phyloP scores from a whole-genome alignment of 2,329 filamentous ascomycete species.

The Cadophora gregata region DNA sequence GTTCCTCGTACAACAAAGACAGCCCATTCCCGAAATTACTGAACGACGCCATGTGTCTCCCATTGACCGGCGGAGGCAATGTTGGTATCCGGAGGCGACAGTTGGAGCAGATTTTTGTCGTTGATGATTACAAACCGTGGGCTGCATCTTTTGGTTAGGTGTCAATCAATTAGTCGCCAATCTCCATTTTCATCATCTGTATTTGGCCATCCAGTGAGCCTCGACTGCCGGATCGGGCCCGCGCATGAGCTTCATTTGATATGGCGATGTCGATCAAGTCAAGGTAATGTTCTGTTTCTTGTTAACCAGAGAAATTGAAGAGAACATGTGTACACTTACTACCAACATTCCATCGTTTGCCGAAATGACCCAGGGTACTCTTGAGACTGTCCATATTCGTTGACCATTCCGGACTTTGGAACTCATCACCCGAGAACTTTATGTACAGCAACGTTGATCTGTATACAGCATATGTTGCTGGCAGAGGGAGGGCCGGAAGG shows the following conservation, averaged over 20 bases:
- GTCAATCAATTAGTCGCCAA: conserved; percentile 1
- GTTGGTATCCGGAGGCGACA: conserved; percentile 57
- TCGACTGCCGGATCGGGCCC: neutral
- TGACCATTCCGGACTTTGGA: conserved; percentile 31
- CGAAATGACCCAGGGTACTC: conserved; percentile 31
- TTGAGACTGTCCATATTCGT: conserved; percentile 32
- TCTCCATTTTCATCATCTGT: conserved; percentile 20
- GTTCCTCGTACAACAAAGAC: conserved; percentile 30
- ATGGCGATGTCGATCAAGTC: conserved; percentile 26
- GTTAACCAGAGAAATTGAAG: conserved; percentile 9
- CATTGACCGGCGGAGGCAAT: conserved; percentile 61
- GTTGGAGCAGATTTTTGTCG: conserved; percentile 52
- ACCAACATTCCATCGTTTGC: conserved; percentile 35
- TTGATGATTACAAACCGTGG: conserved; percentile 55
- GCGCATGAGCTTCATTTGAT: conserved; percentile 13
- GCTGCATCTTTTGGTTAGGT: conserved; percentile 42
- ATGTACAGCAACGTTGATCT: conserved; percentile 35
- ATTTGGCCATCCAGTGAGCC: neutral
- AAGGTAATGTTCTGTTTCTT: conserved; percentile 27
- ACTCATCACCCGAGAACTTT: conserved; percentile 31
- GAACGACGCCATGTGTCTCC: conserved; percentile 53
- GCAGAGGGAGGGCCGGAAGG: conserved; percentile 32
- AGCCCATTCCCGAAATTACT: conserved; percentile 51
- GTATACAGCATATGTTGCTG: conserved; percentile 34
- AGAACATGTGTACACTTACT: conserved; percentile 24